Conservation (phyloP, 2,329 filamentous ascomycete species). For the Akanthomyces muscarius region DNA sequence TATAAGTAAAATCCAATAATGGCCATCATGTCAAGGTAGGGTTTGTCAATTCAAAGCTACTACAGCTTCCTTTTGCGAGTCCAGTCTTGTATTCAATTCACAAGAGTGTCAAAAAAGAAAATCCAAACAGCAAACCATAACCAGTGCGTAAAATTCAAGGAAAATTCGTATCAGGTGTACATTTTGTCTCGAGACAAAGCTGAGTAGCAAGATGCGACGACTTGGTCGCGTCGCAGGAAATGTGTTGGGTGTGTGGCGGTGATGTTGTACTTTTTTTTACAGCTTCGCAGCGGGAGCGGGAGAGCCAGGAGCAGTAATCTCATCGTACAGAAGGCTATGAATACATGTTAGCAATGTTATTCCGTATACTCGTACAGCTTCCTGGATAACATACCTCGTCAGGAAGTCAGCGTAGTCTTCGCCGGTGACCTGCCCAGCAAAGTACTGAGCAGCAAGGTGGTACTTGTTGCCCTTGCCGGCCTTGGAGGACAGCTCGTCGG, state of each 20-base stretch:
- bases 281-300: conserved; percentile 60
- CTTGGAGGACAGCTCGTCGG: conserved; percentile 68
- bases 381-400: conserved; percentile 58
- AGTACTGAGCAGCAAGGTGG: conserved; percentile 86
- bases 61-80: conserved; percentile 12
- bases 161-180: conserved; percentile 6
- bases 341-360: conserved; percentile 17
- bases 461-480: conserved; percentile 88
- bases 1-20: conserved; percentile 6
- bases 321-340: conserved; percentile 73
- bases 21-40: conserved; percentile 17
- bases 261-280: conserved; percentile 32
- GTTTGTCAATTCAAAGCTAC: conserved; percentile 19
- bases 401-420: conserved; percentile 98
- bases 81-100: conserved; percentile 7
- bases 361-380: conserved; percentile 6
- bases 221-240: not conserved
- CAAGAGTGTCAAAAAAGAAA: conserved; percentile 2
- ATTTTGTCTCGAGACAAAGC: not conserved
- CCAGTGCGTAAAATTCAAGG: not conserved
- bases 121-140: conserved; percentile 2
- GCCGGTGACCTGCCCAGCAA: conserved; percentile 86
- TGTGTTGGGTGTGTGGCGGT: not conserved
- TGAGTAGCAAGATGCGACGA: not conserved
- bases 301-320: conserved; percentile 71